phyloP scores from a whole-genome alignment of 2,329 filamentous ascomycete species.

The Monosporascus sp. region DNA sequence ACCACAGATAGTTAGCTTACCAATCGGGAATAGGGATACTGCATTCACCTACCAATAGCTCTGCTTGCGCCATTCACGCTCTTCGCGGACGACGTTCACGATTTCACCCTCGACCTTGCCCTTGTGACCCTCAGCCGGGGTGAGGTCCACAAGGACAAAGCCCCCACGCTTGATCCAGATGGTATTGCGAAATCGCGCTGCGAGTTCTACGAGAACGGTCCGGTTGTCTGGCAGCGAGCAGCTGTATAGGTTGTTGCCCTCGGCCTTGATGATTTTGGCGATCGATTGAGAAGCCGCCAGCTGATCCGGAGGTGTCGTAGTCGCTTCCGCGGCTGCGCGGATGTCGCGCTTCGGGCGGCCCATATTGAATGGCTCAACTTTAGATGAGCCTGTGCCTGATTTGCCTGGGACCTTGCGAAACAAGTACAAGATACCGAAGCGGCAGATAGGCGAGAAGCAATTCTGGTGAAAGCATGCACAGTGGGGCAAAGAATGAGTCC shows the following conservation, averaged over 20 bases:
- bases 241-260: slow-evolving; percentile 84
- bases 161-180: slow-evolving; percentile 90
- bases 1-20: slow-evolving; percentile 14
- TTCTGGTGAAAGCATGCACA: neutral
- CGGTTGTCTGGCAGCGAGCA: slow-evolving; percentile 66
- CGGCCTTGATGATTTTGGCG: slow-evolving; percentile 72
- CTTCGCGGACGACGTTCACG: slow-evolving; percentile 84
- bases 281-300: slow-evolving; percentile 61
- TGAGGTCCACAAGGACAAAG: slow-evolving; percentile 75
- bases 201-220: slow-evolving; percentile 71
- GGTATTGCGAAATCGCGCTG: slow-evolving; percentile 79
- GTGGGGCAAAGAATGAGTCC: neutral
- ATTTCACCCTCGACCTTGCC: slow-evolving; percentile 86
- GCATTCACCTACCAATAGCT: slow-evolving; percentile 64
- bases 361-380: slow-evolving; percentile 40
- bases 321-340: slow-evolving; percentile 70
- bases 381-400: neutral
- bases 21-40: slow-evolving; percentile 1
- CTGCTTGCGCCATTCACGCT: slow-evolving; percentile 87
- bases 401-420: neutral
- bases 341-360: slow-evolving; percentile 70
- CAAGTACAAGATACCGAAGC: neutral
- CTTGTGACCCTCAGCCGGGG: slow-evolving; percentile 57
- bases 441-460: neutral
- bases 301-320: slow-evolving; percentile 51